Conservation (phyloP, 2,329 filamentous ascomycete species). For the Alternaria gansuensis region DNA sequence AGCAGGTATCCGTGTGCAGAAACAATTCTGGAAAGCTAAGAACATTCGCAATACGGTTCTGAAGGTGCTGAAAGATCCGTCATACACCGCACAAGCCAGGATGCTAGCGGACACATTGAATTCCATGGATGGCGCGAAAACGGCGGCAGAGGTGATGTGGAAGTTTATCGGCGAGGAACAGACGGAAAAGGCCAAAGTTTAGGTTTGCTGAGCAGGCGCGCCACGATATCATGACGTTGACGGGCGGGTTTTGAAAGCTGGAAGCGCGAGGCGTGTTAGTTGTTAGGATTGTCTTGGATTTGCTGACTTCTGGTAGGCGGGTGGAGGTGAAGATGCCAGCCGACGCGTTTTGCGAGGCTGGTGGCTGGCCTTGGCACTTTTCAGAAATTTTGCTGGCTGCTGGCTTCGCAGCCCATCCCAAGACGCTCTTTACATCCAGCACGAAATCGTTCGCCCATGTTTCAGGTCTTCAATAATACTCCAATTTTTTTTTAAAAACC, state of each 20-base stretch:
- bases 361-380: background rate
- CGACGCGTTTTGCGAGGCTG: background rate
- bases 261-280: background rate
- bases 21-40: slow-evolving; percentile 42
- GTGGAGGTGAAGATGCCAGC: background rate
- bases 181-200: slow-evolving; percentile 25
- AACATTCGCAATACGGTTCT: slow-evolving; percentile 38
- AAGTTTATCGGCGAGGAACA: slow-evolving; percentile 39
- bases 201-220: background rate
- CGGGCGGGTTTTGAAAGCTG: background rate
- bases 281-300: background rate
- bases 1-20: slow-evolving; percentile 43
- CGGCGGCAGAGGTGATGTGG: slow-evolving; percentile 46
- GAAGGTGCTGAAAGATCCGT: slow-evolving; percentile 38
- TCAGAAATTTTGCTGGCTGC: background rate
- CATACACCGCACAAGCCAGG: slow-evolving; percentile 37
- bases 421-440: background rate
- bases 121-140: slow-evolving; percentile 44
- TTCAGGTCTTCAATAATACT: background rate
- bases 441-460: background rate
- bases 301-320: background rate
- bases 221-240: slow-evolving; percentile 13
- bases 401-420: background rate
- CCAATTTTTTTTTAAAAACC: background rate
- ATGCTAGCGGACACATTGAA: slow-evolving; percentile 38